Conservation (phyloP, 1,284 basidiomycete genomes). For the Cutaneotrichosporon mucoides region DNA sequence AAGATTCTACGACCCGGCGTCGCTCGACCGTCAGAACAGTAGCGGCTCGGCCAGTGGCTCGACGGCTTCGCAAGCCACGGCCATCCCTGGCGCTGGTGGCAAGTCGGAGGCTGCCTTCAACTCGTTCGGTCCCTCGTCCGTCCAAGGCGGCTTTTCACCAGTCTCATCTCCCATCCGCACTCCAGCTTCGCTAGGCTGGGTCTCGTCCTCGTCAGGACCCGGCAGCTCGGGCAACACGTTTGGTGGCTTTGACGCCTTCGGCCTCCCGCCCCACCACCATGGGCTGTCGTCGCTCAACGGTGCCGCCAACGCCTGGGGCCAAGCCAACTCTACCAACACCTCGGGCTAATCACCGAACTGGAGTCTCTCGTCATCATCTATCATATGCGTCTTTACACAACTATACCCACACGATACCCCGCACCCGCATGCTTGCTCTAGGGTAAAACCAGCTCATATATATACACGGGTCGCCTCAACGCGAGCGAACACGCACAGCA, state of each 20-base stretch:
- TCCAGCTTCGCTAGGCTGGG: conserved; percentile 37
- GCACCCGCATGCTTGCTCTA: conserved; percentile 3
- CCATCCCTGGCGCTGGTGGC: neutral
- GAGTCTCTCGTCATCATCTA: neutral
- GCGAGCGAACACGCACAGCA: neutral
- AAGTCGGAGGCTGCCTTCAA: conserved; percentile 14
- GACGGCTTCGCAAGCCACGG: neutral
- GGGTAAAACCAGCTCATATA: neutral
- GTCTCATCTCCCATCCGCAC: conserved; percentile 40
- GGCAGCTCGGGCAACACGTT: conserved; percentile 12
- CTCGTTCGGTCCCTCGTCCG: conserved; percentile 15
- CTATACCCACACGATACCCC: conserved; percentile 2
- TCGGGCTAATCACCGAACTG: neutral
- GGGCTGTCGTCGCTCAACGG: conserved; percentile 26
- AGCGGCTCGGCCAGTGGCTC: neutral
- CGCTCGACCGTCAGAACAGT: neutral
- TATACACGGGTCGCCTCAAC: neutral
- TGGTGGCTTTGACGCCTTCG: conserved; percentile 21
- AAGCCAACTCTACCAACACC: conserved; percentile 10
- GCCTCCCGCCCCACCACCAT: conserved; percentile 14
- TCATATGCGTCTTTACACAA: neutral
- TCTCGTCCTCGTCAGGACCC: conserved; percentile 18
- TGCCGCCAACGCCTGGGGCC: conserved; percentile 36
- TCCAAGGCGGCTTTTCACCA: conserved; percentile 28
- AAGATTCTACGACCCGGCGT: conserved; percentile 24